Conservation (phyloP, 768 basidiomycete genomes). For the Cantharellus anzutake region DNA sequence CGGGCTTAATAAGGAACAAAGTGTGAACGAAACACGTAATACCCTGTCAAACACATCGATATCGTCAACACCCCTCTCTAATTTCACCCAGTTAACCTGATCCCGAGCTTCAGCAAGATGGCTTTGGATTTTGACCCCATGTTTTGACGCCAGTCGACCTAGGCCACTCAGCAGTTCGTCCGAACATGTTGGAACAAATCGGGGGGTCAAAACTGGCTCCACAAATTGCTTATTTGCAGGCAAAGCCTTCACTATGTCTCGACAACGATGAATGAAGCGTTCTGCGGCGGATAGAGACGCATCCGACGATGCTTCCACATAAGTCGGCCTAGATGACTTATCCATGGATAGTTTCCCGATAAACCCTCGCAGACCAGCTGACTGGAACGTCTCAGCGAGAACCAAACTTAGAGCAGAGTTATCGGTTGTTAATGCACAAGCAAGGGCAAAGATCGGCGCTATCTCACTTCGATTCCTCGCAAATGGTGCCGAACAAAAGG, state of each 20-base stretch:
- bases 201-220: slow-evolving; percentile 70
- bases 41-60: slow-evolving; percentile 60
- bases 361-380: slow-evolving; percentile 53
- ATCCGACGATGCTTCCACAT: slow-evolving; percentile 32
- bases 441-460: too few species aligned
- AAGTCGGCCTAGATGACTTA: slow-evolving; percentile 47
- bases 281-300: slow-evolving; percentile 31
- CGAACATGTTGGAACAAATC: slow-evolving; percentile 81
- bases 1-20: not conserved
- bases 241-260: slow-evolving; percentile 21
- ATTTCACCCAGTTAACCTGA: slow-evolving; percentile 51
- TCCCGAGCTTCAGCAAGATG: slow-evolving; percentile 70
- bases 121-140: slow-evolving; percentile 46
- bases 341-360: slow-evolving; percentile 92
- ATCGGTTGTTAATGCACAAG: not conserved
- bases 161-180: slow-evolving; percentile 46
- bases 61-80: slow-evolving; percentile 42
- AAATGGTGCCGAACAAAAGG: slow-evolving; percentile 69
- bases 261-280: slow-evolving; percentile 38
- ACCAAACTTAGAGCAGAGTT: slow-evolving; percentile 33
- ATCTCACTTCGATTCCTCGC: slow-evolving; percentile 58
- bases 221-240: slow-evolving; percentile 34
- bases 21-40: slow-evolving; percentile 4
- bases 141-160: slow-evolving; percentile 29
- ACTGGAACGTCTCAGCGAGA: slow-evolving; percentile 55